Percentiles rank a stretch among this genome's conserved stretches.
phyloP scores from a whole-genome alignment of 2,329 filamentous ascomycete species.

The Colletotrichum sp. region DNA sequence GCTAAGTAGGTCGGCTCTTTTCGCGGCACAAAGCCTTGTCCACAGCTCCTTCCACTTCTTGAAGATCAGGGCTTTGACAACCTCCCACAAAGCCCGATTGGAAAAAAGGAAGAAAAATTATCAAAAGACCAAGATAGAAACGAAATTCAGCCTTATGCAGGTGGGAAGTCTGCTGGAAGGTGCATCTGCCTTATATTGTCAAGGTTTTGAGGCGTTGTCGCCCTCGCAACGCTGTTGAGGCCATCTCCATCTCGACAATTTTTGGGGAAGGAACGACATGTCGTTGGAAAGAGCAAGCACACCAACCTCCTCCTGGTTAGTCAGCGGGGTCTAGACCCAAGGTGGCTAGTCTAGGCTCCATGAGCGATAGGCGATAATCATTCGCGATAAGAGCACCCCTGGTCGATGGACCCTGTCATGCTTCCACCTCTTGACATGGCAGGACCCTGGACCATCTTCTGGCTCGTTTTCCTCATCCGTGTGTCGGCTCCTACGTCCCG shows the following conservation, averaged over 20 bases:
- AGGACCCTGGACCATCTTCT: background rate
- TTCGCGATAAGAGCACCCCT: background rate
- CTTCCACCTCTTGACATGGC: background rate
- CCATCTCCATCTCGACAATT: background rate
- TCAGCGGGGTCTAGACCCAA: background rate
- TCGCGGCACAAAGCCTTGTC: background rate
- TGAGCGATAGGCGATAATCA: background rate
- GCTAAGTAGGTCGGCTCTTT: background rate
- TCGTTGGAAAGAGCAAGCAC: constrained; percentile 4
- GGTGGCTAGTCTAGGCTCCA: background rate
- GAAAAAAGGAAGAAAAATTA: background rate
- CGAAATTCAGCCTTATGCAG: background rate
- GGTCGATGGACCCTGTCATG: background rate
- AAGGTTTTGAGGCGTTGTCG: background rate
- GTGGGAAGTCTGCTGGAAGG: background rate
- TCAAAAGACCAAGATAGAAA: background rate
- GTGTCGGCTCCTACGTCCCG: background rate
- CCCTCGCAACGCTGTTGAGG: background rate
- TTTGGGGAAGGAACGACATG: constrained; percentile 3
- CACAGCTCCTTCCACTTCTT: background rate
- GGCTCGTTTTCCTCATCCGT: background rate
- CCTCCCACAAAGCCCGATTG: background rate
- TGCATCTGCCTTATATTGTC: background rate
- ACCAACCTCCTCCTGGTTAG: background rate
- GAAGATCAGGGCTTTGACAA: background rate